phyloP scores from a whole-genome alignment of 371 early-diverging fungal genomes.

The Gilbertella persicaria region DNA sequence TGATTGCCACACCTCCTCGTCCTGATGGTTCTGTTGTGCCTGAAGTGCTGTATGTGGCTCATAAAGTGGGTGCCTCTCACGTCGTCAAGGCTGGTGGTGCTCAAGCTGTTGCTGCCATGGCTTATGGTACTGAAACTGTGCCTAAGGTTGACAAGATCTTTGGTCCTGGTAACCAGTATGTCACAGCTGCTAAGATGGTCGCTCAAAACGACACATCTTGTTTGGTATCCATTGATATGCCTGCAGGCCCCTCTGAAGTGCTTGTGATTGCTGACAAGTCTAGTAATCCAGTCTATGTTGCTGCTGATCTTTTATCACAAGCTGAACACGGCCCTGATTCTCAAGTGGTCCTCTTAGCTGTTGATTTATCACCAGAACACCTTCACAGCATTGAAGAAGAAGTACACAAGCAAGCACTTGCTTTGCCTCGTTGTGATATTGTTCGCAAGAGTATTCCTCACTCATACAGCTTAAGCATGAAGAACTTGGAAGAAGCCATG shows the following conservation, averaged over 20 bases:
- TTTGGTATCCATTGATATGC: slow-evolving; percentile 97
- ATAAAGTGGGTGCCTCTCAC: slow-evolving; percentile 91
- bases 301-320: slow-evolving; percentile 93
- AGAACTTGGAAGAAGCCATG: slow-evolving; percentile 78
- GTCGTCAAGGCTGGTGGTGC: slow-evolving; percentile 96
- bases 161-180: slow-evolving; percentile 99
- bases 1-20: slow-evolving; percentile 96
- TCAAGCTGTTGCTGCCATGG: slow-evolving; percentile 98
- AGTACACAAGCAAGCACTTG: slow-evolving; percentile 80
- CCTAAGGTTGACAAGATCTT: slow-evolving; percentile 99
- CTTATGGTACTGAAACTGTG: slow-evolving; percentile 93
- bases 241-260: slow-evolving; percentile 97
- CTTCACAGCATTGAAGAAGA: slow-evolving; percentile 76
- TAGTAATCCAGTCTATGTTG: slow-evolving; percentile 88
- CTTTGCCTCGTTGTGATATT: slow-evolving; percentile 88
- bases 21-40: slow-evolving; percentile 89
- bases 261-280: slow-evolving; percentile 91
- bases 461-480: slow-evolving; percentile 71
- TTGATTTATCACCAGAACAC: slow-evolving; percentile 65
- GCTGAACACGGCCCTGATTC: slow-evolving; percentile 97
- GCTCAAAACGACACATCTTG: slow-evolving; percentile 91
- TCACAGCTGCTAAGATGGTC: slow-evolving; percentile 97
- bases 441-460: slow-evolving; percentile 87
- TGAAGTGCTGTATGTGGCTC: slow-evolving; percentile 97
- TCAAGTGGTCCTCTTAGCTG: slow-evolving; percentile 94